A percentile compares a stretch with the other conserved stretches of the same genome.
Conservation (phyloP, 371 early-diverging fungal species). For the Syncephalastrum monosporum region DNA sequence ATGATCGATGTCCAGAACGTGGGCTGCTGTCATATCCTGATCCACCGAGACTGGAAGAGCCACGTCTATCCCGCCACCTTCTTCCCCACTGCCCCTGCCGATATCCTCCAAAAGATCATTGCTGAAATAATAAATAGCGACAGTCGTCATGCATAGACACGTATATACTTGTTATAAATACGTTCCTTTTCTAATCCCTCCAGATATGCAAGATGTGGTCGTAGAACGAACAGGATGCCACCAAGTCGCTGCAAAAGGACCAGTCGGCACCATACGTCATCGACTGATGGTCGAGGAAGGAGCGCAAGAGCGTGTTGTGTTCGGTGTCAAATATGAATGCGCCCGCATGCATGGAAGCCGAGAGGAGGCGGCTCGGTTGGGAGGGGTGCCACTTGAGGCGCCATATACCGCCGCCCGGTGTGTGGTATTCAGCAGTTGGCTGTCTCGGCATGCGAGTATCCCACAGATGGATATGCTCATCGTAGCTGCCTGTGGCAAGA, state of each 20-base stretch:
- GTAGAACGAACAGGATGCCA: conserved; percentile 93
- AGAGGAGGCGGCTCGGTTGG: conserved; percentile 57
- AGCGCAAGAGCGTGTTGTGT: conserved; percentile 11
- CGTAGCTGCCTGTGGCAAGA: conserved; percentile 87
- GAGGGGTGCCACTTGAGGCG: conserved; percentile 91
- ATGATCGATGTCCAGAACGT: conserved; percentile 73
- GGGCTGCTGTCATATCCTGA: conserved; percentile 81
- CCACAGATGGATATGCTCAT: conserved; percentile 86
- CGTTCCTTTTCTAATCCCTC: conserved; percentile 18
- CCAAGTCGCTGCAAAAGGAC: conserved; percentile 59
- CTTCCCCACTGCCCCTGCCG: conserved; percentile 80
- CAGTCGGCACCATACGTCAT: conserved; percentile 94
- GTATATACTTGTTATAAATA: no score
- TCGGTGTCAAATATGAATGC: conserved; percentile 41
- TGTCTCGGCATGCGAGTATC: conserved; percentile 78
- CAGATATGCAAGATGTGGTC: conserved; percentile 88
- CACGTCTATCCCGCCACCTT: conserved; percentile 85
- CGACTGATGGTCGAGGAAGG: conserved; percentile 76
- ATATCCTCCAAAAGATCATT: conserved; percentile 48
- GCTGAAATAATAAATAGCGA: conserved; percentile 16
- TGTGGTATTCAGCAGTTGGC: conserved; percentile 66
- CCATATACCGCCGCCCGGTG: conserved; percentile 91
- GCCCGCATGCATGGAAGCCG: conserved; percentile 86
- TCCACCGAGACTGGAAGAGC: conserved; percentile 88
- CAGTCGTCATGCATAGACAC: neutral